These are phyloP conservation scores for Ophiosphaerella korrae DNA, from an alignment of 2,329 filamentous ascomycete species.

Conservation along the genomic window DNA sequence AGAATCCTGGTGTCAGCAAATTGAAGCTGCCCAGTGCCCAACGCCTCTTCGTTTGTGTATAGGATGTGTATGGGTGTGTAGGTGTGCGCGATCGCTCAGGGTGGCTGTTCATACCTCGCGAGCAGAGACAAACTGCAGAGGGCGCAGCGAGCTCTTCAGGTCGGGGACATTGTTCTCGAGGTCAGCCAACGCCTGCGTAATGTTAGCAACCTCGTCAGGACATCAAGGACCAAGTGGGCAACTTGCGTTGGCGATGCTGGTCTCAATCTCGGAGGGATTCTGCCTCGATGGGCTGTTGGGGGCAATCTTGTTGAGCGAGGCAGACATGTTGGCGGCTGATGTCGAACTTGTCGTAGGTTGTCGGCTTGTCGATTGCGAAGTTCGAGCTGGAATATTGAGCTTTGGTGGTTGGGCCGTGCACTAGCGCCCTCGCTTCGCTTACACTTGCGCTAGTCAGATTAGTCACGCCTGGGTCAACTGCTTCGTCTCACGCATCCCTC, in stretches of 20 bases:
- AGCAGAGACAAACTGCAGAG: slow-evolving; percentile 98
- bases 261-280: slow-evolving; percentile 97
- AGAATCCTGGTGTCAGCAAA: slow-evolving; percentile 62
- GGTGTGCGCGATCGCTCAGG: slow-evolving; percentile 37
- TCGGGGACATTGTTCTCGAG: slow-evolving; percentile 99
- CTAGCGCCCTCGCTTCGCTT: not conserved
- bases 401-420: slow-evolving; percentile 3
- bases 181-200: slow-evolving; percentile 76
- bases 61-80: slow-evolving; percentile 23
- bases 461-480: no score
- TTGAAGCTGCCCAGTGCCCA: slow-evolving; percentile 61
- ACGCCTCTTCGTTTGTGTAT: slow-evolving; percentile 55
- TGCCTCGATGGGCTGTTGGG: slow-evolving; percentile 94
- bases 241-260: slow-evolving; percentile 88
- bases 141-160: slow-evolving; percentile 93
- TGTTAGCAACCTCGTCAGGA: slow-evolving; percentile 21
- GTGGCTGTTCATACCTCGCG: slow-evolving; percentile 83
- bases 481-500: not conserved
- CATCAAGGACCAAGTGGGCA: slow-evolving; percentile 6
- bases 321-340: slow-evolving; percentile 62
- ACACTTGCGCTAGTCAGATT: no score
- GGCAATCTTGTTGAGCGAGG: slow-evolving; percentile 94
- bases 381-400: slow-evolving; percentile 7
- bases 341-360: slow-evolving; percentile 34
- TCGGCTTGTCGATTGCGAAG: slow-evolving; percentile 25